Conservation (phyloP, 257 asterid genomes). For the Rhazya stricta region DNA sequence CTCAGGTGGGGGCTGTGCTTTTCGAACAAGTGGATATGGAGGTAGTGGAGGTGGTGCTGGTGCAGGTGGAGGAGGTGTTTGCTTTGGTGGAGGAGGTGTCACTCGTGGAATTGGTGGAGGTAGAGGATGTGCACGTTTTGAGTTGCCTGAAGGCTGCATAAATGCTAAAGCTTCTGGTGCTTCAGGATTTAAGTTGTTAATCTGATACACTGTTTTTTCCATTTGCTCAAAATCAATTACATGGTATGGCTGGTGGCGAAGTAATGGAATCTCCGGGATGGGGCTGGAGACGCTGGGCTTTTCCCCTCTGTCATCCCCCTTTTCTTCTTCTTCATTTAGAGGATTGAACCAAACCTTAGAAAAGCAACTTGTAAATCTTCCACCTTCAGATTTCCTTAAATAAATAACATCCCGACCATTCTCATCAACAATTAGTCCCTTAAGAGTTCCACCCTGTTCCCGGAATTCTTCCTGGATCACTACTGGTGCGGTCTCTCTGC, state of each 20-base stretch:
- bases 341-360: slow-evolving; percentile 73
- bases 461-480: slow-evolving; percentile 33
- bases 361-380: slow-evolving; percentile 38
- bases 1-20: slow-evolving; percentile 9
- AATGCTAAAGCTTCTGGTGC: neutral
- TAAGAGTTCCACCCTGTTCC: slow-evolving; percentile 41
- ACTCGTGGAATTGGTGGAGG: neutral
- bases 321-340: slow-evolving; percentile 49
- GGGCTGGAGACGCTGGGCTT: slow-evolving; percentile 27
- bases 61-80: neutral
- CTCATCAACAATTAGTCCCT: slow-evolving; percentile 64
- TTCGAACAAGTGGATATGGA: neutral
- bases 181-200: slow-evolving; percentile 5
- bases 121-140: neutral
- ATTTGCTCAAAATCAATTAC: slow-evolving; percentile 14
- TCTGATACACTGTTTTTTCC: slow-evolving; percentile 10
- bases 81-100: neutral
- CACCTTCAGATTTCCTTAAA: slow-evolving; percentile 36
- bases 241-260: slow-evolving; percentile 29
- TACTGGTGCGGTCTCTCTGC: slow-evolving; percentile 27
- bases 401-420: slow-evolving; percentile 68
- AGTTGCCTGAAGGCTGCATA: slow-evolving; percentile 2
- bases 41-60: neutral
- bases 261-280: slow-evolving; percentile 56
- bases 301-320: slow-evolving; percentile 32